Evolutionary conservation across 371 early-diverging fungal genomes (phyloP), one percentile per base, ranked within the genome.

Genomic region (Chytridiales sp.): DNA sequence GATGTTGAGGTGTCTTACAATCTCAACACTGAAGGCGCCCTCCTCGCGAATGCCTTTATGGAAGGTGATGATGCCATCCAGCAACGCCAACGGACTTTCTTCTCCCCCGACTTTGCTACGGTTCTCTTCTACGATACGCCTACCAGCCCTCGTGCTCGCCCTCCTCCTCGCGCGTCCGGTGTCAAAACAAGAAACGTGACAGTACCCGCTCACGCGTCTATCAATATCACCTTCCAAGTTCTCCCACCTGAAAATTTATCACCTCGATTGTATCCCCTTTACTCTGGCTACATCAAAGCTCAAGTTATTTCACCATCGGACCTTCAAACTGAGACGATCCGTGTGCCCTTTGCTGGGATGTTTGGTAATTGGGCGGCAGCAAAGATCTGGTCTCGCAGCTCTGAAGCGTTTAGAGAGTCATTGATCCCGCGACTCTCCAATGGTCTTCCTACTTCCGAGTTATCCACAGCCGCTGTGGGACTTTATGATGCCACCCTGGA

Each of bases 1-100:
- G 72, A 74, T 35, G 57, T 73, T 41, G 61, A 66, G 1, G 70
- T 70, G 44, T 78, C 81, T 39, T 89, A 84, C 67, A 66, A 47
- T 17, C 54, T 89, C 3, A 49, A 64, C 4, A 78, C 80, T 61
- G 35, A 65, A n/a, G 44, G 34, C 35, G 62, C 73, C 6, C 61
- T 61, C n/a, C 43, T 47, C 9, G 56, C 56, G 38, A 54, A 24
- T 24, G 9, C 42, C n/a, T 21, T 36, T 39, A 29, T 31, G 17
- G 31, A 17, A 3, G 61, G 67, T 4, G 64, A 66, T 47, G 73
- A 69, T 52, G 34, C 27, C 35, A 15, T 26, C 22, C 51, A 47
- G 42, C 42, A 43, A 17, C n/a, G 54, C 9, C 8, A 15, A 21
- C 36, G 4, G 11, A 46, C 49, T 35, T 48, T 27, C 35, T 52